Evolutionary conservation across 176 grass and related monocot species (phyloP), one percentile per base, ranked within the genome.

Genomic region (Luzula sylvatica): DNA sequence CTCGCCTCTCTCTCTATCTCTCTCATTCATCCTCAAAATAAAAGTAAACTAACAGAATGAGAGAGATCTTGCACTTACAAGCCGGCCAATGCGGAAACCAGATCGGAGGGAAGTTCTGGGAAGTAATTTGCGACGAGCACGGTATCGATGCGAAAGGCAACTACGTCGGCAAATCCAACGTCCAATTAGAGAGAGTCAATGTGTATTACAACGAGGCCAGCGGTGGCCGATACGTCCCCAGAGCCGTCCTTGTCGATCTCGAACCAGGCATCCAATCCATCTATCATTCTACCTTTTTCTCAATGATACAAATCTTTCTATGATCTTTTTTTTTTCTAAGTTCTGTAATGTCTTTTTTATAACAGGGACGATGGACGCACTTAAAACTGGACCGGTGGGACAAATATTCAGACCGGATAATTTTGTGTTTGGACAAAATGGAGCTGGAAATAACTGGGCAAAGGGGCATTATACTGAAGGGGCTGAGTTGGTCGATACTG

Each of bases 381-480:
- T 87, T 3, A 77, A 84, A 65, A 63, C 83, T 0, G 83, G 88
- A 12, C 72, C 88, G 0, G 72, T 78, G 25, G 79, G 88, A 42
- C 76, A 81, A 52, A 87, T 94, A 67, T 87, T 94, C 55, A 64
- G 79, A 18, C 83, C 83, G 1, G 88, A 94, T 24, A 94, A 87
- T 70, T 94, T 94, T 74, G 79, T 94, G 27, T 87, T 87, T 65
- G 83, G 83, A 20, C 83, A 94, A 72, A 83, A 83, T 5, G 88
- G 88, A 7, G 88, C 88, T 5, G 83, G 83, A 1, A 94, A 94
- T 72, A 94, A 94, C 83, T 94, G 83, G 88, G 88, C 83, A 41
- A 94, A 94, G 76, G 88, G 88, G 0, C 88, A 94, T 79, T 94
- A 94, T 69, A 94, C 88, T 18, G 88, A 94, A 75, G 88, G 88